A percentile compares a stretch with the other conserved stretches of the same genome.
Conservation (phyloP, 2,329 filamentous ascomycete genomes). For the Xylariales sp. region DNA sequence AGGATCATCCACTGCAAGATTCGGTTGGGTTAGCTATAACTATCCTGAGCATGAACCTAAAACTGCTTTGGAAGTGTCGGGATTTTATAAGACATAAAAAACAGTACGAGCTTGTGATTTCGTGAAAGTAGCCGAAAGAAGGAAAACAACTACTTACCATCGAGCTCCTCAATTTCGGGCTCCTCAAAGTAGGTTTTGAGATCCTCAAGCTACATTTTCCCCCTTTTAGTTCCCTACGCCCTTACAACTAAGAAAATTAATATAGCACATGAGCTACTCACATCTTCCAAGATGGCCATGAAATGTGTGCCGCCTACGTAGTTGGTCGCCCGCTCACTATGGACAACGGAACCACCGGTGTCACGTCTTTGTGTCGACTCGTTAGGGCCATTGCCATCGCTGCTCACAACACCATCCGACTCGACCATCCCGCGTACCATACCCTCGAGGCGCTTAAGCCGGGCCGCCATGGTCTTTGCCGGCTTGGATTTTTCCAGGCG, state of each 20-base stretch:
- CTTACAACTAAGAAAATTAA: background rate
- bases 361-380: conserved; percentile 40
- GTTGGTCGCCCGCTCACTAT: conserved; percentile 57
- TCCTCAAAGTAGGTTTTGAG: conserved; percentile 69
- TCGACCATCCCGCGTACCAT: conserved; percentile 69
- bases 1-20: conserved; percentile 43
- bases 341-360: conserved; percentile 56
- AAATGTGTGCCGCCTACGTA: conserved; percentile 71
- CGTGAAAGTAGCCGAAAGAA: background rate
- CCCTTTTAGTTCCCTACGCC: conserved; percentile 28
- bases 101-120: too few species aligned
- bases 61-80: background rate
- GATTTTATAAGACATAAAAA: background rate
- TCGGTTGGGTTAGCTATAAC: background rate
- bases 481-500: conserved; percentile 56
- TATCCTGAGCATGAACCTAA: background rate
- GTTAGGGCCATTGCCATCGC: conserved; percentile 19
- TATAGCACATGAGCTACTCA: conserved; percentile 50
- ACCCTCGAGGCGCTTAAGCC: conserved; percentile 66
- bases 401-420: conserved; percentile 44
- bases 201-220: conserved; percentile 63
- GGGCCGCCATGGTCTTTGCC: conserved; percentile 63
- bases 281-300: conserved; percentile 70
- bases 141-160: conserved; percentile 28
- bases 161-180: conserved; percentile 51